Base-by-base conservation (phyloP, 192 early-diverging fungal species). In the Lunasporangiospora selenospora region DNA sequence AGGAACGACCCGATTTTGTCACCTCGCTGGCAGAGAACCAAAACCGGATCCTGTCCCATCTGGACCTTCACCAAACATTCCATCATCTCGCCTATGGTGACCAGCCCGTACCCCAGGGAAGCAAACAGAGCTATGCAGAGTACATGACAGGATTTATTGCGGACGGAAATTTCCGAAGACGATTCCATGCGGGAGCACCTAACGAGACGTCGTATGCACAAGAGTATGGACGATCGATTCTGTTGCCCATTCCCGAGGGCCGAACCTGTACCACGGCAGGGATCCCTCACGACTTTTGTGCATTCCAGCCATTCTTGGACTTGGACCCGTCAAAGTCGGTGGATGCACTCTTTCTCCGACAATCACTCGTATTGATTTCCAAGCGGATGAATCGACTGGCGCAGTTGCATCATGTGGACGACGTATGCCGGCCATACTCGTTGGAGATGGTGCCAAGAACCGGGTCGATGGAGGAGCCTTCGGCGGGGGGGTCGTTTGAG, bases 61-160 rank as follows among this genome's bases (percentile, higher is more conserved):
- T 76, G 49, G 75, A 76, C 33, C 40, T 76, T 3, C 65, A 76
- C 33, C 62, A 65, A 29, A 76, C 75, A 13, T 67, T 76, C 33
- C 52, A 53, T 23, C 62, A 76, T 58, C 49, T 76, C 9, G 75
- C 75, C 7, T 76, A 65, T 24, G 75, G 75, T 3, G 58, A 76
- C 29, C 36, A 32, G 29, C 54, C 62, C 16, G 41, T 53, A 3
- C 26, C 33, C 9, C 27, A 31, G 16, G 34, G n/a, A 2, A 42
- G 29, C 48, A 38, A 32, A 18, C 10, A 31, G 9, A 7, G 6
- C 5, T 65, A 65, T 45, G 32, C 47, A 9, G 47, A 58, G 6
- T 65, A 52, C 24, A 65, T 65, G 58, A 44, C 45, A 0, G 19
- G 58, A 5, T 67, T 76, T 41, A 62, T 76, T 23, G 58, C 62